Evolutionary conservation across 148 eudicot genomes (phyloP).

Genomic region (Hydrangea macrophylla): DNA sequence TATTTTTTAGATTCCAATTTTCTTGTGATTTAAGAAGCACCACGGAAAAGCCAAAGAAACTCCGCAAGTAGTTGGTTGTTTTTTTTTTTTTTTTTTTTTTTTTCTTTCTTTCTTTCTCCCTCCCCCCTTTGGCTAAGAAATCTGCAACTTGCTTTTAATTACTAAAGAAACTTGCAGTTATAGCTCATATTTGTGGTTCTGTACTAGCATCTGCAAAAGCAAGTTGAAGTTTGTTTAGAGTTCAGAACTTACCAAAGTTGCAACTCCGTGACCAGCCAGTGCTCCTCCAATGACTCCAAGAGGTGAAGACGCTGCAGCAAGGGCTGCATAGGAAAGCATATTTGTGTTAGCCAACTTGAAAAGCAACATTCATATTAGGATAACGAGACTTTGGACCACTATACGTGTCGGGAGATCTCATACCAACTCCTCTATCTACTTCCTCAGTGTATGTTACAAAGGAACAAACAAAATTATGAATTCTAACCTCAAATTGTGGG

Average conservation of each 20-base stretch:
- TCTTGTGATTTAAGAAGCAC: neutral
- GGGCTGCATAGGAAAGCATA: constrained; percentile 50
- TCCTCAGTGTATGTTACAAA: neutral
- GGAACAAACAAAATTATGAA: neutral
- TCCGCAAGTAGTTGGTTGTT: constrained; percentile 1
- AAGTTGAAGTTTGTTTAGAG: neutral
- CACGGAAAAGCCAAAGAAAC: neutral
- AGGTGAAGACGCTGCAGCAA: constrained; percentile 97
- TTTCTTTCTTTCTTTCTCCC: too few relatives aligned
- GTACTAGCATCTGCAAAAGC: neutral
- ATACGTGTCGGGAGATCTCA: neutral
- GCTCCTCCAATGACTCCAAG: constrained; percentile 98
- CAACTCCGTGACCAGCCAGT: constrained; percentile 92
- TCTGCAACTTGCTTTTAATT: constrained; percentile 7
- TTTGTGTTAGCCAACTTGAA: neutral
- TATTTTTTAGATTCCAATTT: neutral
- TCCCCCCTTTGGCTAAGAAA: neutral
- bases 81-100: too few relatives aligned
- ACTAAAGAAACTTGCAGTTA: neutral
- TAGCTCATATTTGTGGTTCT: neutral
- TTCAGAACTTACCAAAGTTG: constrained; percentile 69
- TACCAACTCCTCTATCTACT: neutral
- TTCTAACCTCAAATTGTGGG: neutral
- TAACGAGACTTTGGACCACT: neutral
- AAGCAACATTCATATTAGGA: neutral